Evolutionary conservation across 768 basidiomycete species (phyloP).

Genomic region (Lentinula raphanica): DNA sequence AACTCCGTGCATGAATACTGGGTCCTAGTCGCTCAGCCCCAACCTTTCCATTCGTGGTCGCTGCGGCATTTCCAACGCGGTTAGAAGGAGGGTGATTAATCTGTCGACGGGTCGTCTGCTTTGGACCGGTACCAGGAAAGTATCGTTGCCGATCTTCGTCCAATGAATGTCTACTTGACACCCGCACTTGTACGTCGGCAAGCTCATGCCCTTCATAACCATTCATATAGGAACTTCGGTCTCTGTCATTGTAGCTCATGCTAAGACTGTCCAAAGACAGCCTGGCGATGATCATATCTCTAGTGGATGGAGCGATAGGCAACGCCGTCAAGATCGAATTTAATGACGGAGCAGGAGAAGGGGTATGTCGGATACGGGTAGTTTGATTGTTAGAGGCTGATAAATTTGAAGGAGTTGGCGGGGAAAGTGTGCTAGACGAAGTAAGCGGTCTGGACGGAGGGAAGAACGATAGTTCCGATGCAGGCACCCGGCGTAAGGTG

Average conservation of each 20-base stretch:
- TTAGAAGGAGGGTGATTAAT: background rate
- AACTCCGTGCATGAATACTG: background rate
- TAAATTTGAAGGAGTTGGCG: slow-evolving; percentile 6
- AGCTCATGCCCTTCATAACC: slow-evolving; percentile 39
- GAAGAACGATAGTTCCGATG: slow-evolving; percentile 50
- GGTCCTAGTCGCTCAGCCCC: background rate
- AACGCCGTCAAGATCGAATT: slow-evolving; percentile 41
- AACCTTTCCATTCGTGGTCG: background rate
- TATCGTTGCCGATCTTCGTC: background rate
- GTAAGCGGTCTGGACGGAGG: slow-evolving; percentile 32
- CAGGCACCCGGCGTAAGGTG: slow-evolving; percentile 42
- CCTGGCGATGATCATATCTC: slow-evolving; percentile 50
- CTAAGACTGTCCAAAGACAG: slow-evolving; percentile 50
- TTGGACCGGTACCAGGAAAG: background rate
- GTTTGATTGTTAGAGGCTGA: slow-evolving; percentile 9
- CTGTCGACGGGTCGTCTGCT: background rate
- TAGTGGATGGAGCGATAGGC: slow-evolving; percentile 47
- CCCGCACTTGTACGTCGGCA: slow-evolving; percentile 30
- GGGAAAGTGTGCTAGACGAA: slow-evolving; percentile 5
- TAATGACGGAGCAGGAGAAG: slow-evolving; percentile 26
- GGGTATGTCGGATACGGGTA: slow-evolving; percentile 12
- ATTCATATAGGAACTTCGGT: slow-evolving; percentile 26
- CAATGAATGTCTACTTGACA: slow-evolving; percentile 14
- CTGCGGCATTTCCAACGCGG: background rate
- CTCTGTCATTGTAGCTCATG: slow-evolving; percentile 37